Base-by-base conservation (phyloP, 805 yeast species). In the Candida boleticola region DNA sequence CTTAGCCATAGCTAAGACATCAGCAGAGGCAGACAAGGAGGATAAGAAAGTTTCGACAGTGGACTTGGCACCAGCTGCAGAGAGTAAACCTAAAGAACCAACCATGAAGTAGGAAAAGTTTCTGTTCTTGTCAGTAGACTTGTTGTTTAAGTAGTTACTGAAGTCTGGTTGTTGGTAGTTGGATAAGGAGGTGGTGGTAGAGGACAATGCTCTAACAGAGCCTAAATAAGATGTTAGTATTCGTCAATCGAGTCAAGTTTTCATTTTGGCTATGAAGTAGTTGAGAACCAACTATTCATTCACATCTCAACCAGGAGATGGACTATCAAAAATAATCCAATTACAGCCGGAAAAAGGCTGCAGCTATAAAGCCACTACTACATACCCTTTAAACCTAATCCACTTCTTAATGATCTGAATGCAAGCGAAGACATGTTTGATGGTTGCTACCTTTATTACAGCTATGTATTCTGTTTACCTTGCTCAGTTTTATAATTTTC, bases 1-100 rank as follows among this genome's bases (percentile, higher is more conserved):
- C 77, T 93, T 93, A 58, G 99, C 99, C 96, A 93, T 84, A 48
- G 99, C 99, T 74, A 93, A 80, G 46, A 93, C 96, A 77, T 93
- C 99, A 52, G 97, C 96, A 48, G 99, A 90, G 27, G 99, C 99
- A 53, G 96, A 81, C 95, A 90, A 84, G 52, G 97, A 80, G 47
- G 87, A 76, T 57, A 93, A 77, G 76, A 93, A 93, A 27, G 92
- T 78, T 75, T 92, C 95, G 41, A 90, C 97, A 37, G 97, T 89
- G 40, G 96, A 86, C 71, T 90, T 88, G 63, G 97, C 97, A 61
- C 95, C 95, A 43, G 90, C 96, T 40, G 97, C 95, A 34, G 88
- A 75, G 55, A 90, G 73, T 56, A 89, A 70, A 64, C 97, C 98
- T 66, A 89, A 76, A 35, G 97, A 83, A 55, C 99, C 99, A 54